A percentile compares a stretch with the other conserved stretches of the same genome.
These are phyloP conservation scores for Basidiobolus meristosporus DNA, from an alignment of 371 early-diverging fungal species.

Conservation along the genomic window DNA sequence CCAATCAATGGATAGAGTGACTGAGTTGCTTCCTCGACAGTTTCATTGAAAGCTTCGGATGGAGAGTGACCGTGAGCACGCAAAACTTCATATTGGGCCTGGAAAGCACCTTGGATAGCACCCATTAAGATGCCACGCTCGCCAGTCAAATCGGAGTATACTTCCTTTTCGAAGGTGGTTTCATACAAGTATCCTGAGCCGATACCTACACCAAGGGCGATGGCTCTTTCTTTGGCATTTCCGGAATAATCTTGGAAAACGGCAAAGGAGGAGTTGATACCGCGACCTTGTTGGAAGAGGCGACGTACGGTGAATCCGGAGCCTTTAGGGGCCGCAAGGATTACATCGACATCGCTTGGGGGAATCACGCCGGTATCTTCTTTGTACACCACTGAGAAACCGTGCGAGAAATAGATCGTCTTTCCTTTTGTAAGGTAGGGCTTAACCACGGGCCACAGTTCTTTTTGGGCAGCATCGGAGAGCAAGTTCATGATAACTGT, in stretches of 20 bases:
- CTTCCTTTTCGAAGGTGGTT: slow-evolving; percentile 92
- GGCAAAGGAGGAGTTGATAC: slow-evolving; percentile 94
- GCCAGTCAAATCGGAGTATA: slow-evolving; percentile 89
- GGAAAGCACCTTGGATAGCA: slow-evolving; percentile 91
- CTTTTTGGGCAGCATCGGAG: slow-evolving; percentile 91
- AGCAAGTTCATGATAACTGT: slow-evolving; percentile 88
- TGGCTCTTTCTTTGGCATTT: slow-evolving; percentile 79
- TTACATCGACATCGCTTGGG: slow-evolving; percentile 85
- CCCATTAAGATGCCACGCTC: slow-evolving; percentile 98
- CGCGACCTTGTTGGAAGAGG: slow-evolving; percentile 89
- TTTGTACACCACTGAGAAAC: slow-evolving; percentile 87
- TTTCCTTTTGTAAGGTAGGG: slow-evolving; percentile 86
- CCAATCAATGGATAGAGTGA: slow-evolving; percentile 92
- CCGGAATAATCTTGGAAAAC: slow-evolving; percentile 88
- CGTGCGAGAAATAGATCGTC: slow-evolving; percentile 95
- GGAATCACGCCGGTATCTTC: slow-evolving; percentile 82
- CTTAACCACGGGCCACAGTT: slow-evolving; percentile 78
- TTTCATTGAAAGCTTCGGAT: slow-evolving; percentile 97
- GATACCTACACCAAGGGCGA: slow-evolving; percentile 85
- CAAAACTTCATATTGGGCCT: slow-evolving; percentile 92
- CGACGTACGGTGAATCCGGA: slow-evolving; percentile 92
- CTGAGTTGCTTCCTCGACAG: slow-evolving; percentile 97
- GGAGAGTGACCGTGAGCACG: slow-evolving; percentile 89
- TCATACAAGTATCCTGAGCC: slow-evolving; percentile 95
- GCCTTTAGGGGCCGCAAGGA: slow-evolving; percentile 91